Conservation (phyloP, 306 rosid species). For the Gastrolobium villosum region DNA sequence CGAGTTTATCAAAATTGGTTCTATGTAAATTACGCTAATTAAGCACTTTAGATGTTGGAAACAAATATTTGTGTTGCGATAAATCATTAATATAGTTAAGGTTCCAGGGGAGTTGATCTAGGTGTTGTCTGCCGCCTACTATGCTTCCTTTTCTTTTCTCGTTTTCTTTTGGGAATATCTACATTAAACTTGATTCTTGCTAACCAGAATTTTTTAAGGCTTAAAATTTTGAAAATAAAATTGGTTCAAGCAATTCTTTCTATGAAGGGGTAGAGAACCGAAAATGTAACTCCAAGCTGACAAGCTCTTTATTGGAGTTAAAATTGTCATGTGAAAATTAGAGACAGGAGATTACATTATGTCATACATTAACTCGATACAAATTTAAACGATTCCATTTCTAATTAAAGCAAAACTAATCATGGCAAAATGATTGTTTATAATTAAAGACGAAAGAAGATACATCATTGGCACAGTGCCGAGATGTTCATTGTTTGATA, state of each 20-base stretch:
- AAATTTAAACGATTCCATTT: slow-evolving; percentile 37
- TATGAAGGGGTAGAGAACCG: slow-evolving; percentile 16
- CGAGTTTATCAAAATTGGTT: background rate
- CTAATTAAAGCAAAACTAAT: slow-evolving; percentile 39
- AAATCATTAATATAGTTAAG: too few species aligned
- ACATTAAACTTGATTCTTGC: too few species aligned
- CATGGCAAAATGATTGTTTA: slow-evolving; percentile 41
- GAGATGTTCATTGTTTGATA: slow-evolving; percentile 12
- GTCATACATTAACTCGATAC: slow-evolving; percentile 35
- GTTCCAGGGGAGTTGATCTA: too few species aligned
- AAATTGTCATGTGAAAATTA: slow-evolving; percentile 37
- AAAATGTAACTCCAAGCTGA: slow-evolving; percentile 9
- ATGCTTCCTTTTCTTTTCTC: too few species aligned
- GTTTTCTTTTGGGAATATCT: too few species aligned
- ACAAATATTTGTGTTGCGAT: too few species aligned
- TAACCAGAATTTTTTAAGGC: too few species aligned
- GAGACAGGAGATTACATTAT: slow-evolving; percentile 35
- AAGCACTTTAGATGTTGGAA: background rate
- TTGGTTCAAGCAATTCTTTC: background rate
- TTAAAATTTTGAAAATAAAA: background rate
- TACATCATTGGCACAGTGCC: slow-evolving; percentile 44
- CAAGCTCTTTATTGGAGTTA: slow-evolving; percentile 7
- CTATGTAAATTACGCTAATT: background rate
- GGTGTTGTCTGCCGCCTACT: too few species aligned
- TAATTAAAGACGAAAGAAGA: slow-evolving; percentile 39